phyloP scores from a whole-genome alignment of 345 rosid genomes.

The Linum trigynum region DNA sequence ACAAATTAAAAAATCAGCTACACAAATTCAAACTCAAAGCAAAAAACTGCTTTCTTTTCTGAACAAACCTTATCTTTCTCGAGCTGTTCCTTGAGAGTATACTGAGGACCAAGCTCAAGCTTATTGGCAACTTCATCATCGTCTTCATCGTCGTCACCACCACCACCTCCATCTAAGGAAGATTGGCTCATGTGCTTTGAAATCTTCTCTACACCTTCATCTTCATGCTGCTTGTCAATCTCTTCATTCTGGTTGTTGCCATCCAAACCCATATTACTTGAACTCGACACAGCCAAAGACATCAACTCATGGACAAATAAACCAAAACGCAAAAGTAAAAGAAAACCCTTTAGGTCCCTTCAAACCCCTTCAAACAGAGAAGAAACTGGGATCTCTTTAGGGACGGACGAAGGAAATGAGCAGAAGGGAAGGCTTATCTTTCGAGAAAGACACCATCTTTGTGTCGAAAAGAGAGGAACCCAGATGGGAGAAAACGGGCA shows the following conservation, averaged over 20 bases:
- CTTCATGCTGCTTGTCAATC: constrained; percentile 16
- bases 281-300: constrained; percentile 21
- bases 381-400: neutral
- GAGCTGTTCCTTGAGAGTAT: constrained; percentile 59
- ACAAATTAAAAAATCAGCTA: neutral
- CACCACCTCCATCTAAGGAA: constrained; percentile 29
- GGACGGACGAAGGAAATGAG: neutral
- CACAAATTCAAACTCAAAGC: neutral
- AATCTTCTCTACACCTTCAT: constrained; percentile 24
- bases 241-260: constrained; percentile 19
- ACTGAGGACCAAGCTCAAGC: constrained; percentile 66
- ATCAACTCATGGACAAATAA: constrained; percentile 10
- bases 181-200: constrained; percentile 39
- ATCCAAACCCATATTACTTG: constrained; percentile 28
- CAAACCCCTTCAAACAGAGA: neutral
- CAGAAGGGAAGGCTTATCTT: neutral
- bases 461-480: neutral
- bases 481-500: neutral
- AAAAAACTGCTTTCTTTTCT: neutral
- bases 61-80: constrained; percentile 59
- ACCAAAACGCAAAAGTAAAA: neutral
- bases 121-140: constrained; percentile 25
- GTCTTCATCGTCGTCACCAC: constrained; percentile 39
- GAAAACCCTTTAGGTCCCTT: neutral
- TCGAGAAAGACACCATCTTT: neutral